Conservation (phyloP, 202 grass and related monocot genomes). For the Carex arenaria region DNA sequence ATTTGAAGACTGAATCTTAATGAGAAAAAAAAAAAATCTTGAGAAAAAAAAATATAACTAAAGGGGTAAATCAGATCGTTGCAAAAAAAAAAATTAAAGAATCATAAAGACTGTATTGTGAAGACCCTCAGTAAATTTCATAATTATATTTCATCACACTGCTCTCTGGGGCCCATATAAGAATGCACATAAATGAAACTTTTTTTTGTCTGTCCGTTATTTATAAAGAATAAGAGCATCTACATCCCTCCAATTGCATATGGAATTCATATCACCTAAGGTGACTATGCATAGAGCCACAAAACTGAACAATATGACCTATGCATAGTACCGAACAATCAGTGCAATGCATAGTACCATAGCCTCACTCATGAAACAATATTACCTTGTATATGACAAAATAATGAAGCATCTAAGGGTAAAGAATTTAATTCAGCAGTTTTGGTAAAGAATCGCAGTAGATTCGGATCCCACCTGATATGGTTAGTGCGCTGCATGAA, state of each 20-base stretch:
- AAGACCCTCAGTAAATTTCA: neutral
- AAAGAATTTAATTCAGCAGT: too few relatives aligned
- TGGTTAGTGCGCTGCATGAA: too few relatives aligned
- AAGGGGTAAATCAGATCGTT: neutral
- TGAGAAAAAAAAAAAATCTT: neutral
- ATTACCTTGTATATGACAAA: too few relatives aligned
- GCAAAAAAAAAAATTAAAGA: too few relatives aligned
- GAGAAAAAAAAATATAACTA: neutral
- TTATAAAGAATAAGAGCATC: neutral
- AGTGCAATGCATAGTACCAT: too few relatives aligned
- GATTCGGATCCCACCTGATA: too few relatives aligned
- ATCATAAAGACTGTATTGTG: neutral
- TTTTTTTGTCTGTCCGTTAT: neutral
- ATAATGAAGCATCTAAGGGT: too few relatives aligned
- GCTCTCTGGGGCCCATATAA: constrained; percentile 4
- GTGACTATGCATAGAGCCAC: neutral
- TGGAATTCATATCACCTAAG: neutral
- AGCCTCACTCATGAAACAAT: too few relatives aligned
- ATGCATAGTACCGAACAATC: too few relatives aligned
- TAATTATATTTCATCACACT: neutral
- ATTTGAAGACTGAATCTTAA: neutral
- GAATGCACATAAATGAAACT: neutral
- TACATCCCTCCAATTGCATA: neutral
- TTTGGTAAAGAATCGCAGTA: too few relatives aligned
- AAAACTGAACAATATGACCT: too few relatives aligned